Base-by-base conservation (phyloP, 2,329 filamentous ascomycete genomes). In the Aspergillus unguis region DNA sequence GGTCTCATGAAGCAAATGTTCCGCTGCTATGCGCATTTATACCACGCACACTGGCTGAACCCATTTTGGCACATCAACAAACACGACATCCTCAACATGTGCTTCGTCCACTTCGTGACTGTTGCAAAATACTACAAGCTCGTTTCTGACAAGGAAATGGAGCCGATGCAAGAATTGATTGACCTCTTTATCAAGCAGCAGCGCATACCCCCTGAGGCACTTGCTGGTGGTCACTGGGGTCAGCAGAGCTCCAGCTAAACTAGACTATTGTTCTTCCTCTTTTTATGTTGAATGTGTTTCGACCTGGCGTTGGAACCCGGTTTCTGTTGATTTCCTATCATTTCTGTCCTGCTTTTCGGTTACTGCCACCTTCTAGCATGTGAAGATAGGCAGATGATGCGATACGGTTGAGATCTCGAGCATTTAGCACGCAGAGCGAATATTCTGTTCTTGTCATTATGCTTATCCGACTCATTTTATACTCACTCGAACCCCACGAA, bases 1-100 rank as follows among this genome's bases (percentile, higher is more conserved):
- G 87, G 87, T 60, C 94, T 96, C 65, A 92, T 96, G 77, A 88
- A 92, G 64, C 94, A 96, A 75, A 97, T 99, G 87, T 97, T 99
- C 80, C 88, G 94, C 54, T 92, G 96, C 62, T 99, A 99, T 68
- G 87, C 94, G 44, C 94, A 99, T 73, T 85, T 99, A 56, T 99
- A 99, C 79, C 96, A 95, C 82, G 90, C 92, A 52, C 94, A 99
- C 73, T 99, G 90, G 73, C 77, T 85, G 55, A 87, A 90, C 61
- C 88, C 87, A 4, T 90, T 91, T 73, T 92, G 90, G 74, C 86
- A 92, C 70, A 80, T 92, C 59, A 90, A 88, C 75, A 74, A 75
- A 53, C 74, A 76, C 50, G 71, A 91, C 69, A 86, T 90, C 63
- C 80, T 92, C 56, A 94, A 94, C 78, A 91, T 87, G 71, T 91